Percentiles rank a stretch among this genome's conserved stretches.
Evolutionary conservation across 2,329 filamentous ascomycete species (phyloP).

Genomic region (Metarhizium guizhouense): DNA sequence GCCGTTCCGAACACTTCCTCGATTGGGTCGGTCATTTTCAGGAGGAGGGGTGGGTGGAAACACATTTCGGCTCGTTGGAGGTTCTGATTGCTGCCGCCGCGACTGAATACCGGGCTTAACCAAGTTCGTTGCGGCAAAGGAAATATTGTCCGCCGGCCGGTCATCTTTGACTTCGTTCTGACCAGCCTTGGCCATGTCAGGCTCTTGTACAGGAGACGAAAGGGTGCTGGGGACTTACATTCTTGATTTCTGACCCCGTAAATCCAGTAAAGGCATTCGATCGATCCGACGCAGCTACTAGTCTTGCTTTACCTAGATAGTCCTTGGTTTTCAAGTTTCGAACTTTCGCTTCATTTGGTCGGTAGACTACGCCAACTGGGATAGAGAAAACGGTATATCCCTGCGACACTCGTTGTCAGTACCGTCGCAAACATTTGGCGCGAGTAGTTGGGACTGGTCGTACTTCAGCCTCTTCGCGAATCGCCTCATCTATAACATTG

Average conservation of each 20-base stretch:
- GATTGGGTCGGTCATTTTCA: slow-evolving; percentile 64
- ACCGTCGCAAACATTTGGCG: neutral
- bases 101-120: slow-evolving; percentile 79
- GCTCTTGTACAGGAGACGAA: slow-evolving; percentile 4
- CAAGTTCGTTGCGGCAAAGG: slow-evolving; percentile 85
- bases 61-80: slow-evolving; percentile 66
- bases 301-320: slow-evolving; percentile 89
- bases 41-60: slow-evolving; percentile 99
- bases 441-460: slow-evolving; percentile 11
- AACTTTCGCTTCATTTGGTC: slow-evolving; percentile 95
- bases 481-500: slow-evolving; percentile 96
- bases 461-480: slow-evolving; percentile 86
- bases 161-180: slow-evolving; percentile 61
- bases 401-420: slow-evolving; percentile 33
- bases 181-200: slow-evolving; percentile 31
- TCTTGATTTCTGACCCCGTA: slow-evolving; percentile 70
- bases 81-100: slow-evolving; percentile 77
- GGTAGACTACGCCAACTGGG: slow-evolving; percentile 87
- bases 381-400: slow-evolving; percentile 99
- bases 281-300: slow-evolving; percentile 81
- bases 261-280: slow-evolving; percentile 77
- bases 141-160: slow-evolving; percentile 73
- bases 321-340: slow-evolving; percentile 97
- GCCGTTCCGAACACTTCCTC: slow-evolving; percentile 52
- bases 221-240: slow-evolving; percentile 34